Conservation (phyloP, 2,329 filamentous ascomycete species). For the Fusarium multiceps region DNA sequence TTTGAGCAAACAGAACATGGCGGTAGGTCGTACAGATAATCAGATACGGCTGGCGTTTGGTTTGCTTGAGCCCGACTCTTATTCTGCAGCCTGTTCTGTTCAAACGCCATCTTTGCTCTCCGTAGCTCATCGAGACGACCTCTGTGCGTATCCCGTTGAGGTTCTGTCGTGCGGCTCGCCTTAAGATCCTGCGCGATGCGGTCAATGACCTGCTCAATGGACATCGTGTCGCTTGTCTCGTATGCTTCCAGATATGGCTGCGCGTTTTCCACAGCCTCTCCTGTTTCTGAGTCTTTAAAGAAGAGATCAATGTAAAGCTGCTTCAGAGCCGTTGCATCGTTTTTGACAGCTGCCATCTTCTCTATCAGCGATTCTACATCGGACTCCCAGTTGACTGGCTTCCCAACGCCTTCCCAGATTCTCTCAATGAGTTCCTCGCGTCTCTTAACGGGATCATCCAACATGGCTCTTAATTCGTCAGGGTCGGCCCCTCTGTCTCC, state of each 20-base stretch:
- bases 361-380: conserved; percentile 51
- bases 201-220: conserved; percentile 51
- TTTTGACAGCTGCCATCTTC: conserved; percentile 49
- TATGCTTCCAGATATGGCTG: conserved; percentile 57
- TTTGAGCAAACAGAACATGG: conserved; percentile 55
- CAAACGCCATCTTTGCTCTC: conserved; percentile 61
- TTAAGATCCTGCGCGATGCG: conserved; percentile 49
- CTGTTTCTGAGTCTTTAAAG: conserved; percentile 54
- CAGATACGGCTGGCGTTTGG: conserved; percentile 45
- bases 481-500: conserved; percentile 46
- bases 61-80: conserved; percentile 50
- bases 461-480: conserved; percentile 51
- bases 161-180: conserved; percentile 47
- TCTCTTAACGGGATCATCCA: conserved; percentile 53
- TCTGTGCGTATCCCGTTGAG: conserved; percentile 54
- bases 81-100: conserved; percentile 56
- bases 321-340: conserved; percentile 49
- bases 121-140: conserved; percentile 59
- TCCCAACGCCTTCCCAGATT: conserved; percentile 53
- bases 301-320: conserved; percentile 56
- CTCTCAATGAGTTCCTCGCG: conserved; percentile 52
- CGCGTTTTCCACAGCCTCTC: conserved; percentile 48
- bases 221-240: conserved; percentile 41
- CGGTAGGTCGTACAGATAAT: conserved; percentile 53
- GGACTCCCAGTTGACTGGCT: conserved; percentile 48